Conservation (phyloP, 768 basidiomycete genomes). For the Xerocomellus chrysenteron region DNA sequence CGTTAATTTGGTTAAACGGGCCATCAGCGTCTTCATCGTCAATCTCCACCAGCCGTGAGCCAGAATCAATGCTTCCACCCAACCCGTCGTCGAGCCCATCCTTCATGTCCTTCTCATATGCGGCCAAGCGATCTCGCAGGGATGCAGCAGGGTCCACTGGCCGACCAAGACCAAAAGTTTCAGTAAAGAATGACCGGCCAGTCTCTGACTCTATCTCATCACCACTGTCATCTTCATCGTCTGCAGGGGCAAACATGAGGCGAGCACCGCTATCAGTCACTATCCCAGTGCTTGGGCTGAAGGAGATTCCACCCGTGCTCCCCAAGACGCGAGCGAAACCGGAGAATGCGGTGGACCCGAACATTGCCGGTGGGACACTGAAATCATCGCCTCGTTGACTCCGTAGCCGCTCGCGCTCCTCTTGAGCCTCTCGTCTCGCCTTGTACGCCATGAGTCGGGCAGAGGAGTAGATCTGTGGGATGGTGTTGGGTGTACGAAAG, state of each 20-base stretch:
- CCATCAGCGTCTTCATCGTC: slow-evolving; percentile 35
- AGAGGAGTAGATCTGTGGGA: slow-evolving; percentile 75
- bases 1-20: slow-evolving; percentile 32
- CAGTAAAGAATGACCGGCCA: slow-evolving; percentile 47
- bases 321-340: slow-evolving; percentile 57
- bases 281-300: slow-evolving; percentile 54
- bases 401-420: slow-evolving; percentile 44
- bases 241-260: slow-evolving; percentile 61
- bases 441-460: slow-evolving; percentile 63
- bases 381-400: slow-evolving; percentile 37
- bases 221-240: slow-evolving; percentile 60
- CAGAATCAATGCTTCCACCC: slow-evolving; percentile 17
- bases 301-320: slow-evolving; percentile 63
- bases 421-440: slow-evolving; percentile 57
- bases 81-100: slow-evolving; percentile 33
- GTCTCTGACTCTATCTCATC: slow-evolving; percentile 43
- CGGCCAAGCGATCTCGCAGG: slow-evolving; percentile 61
- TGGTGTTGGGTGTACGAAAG: slow-evolving; percentile 68
- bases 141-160: slow-evolving; percentile 54
- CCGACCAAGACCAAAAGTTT: slow-evolving; percentile 45
- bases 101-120: slow-evolving; percentile 54
- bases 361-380: slow-evolving; percentile 23
- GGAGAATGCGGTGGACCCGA: slow-evolving; percentile 40
- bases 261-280: slow-evolving; percentile 43
- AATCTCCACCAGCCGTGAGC: slow-evolving; percentile 29